phyloP scores from a whole-genome alignment of 2,329 filamentous ascomycete species.

The Fusarium brachygibbosum region DNA sequence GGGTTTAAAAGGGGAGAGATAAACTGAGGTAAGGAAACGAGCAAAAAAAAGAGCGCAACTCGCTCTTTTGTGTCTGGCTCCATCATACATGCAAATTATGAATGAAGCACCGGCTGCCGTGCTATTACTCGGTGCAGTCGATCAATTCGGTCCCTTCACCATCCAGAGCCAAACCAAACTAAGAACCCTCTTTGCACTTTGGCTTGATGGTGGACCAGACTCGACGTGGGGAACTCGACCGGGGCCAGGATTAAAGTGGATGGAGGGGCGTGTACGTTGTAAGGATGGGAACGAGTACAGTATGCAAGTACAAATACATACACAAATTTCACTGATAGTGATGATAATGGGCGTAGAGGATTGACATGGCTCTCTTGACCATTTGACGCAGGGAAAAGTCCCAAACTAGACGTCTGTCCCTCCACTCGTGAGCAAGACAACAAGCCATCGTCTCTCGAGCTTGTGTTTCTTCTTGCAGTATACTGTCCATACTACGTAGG shows the following conservation, averaged over 20 bases:
- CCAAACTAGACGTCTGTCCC: background rate
- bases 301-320: slow-evolving; percentile 23
- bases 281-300: slow-evolving; percentile 12
- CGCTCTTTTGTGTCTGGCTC: slow-evolving; percentile 43
- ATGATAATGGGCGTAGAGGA: background rate
- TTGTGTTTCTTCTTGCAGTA: background rate
- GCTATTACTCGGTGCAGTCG: slow-evolving; percentile 28
- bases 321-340: slow-evolving; percentile 37
- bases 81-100: slow-evolving; percentile 44
- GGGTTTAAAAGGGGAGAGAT: slow-evolving; percentile 13
- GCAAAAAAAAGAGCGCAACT: slow-evolving; percentile 49
- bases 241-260: slow-evolving; percentile 30
- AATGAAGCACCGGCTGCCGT: slow-evolving; percentile 44
- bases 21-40: slow-evolving; percentile 23
- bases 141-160: slow-evolving; percentile 41
- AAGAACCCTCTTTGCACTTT: slow-evolving; percentile 32
- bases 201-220: slow-evolving; percentile 36
- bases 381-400: background rate
- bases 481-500: background rate
- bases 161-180: slow-evolving; percentile 40
- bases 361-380: background rate
- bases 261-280: slow-evolving; percentile 39
- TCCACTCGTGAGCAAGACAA: background rate
- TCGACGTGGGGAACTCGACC: slow-evolving; percentile 39
- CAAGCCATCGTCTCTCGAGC: background rate